Evolutionary conservation across 805 yeast species (phyloP).

Genomic region (Starmera dryadoides): DNA sequence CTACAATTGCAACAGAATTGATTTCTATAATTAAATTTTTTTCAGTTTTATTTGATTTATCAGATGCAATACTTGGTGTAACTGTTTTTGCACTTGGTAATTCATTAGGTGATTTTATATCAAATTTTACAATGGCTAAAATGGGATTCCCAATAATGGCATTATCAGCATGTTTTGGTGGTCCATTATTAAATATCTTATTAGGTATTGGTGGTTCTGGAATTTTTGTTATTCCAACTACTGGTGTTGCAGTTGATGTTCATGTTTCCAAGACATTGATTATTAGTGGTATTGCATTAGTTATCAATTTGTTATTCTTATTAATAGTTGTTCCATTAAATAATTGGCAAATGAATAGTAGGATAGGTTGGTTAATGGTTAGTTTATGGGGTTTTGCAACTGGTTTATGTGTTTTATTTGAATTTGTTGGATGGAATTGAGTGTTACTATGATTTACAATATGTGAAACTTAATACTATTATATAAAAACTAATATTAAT

Average conservation of each 20-base stretch:
- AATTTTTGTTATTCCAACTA: conserved; percentile 30
- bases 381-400: conserved; percentile 19
- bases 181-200: conserved; percentile 74
- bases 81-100: conserved; percentile 93
- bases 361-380: conserved; percentile 29
- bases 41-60: conserved; percentile 50
- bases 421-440: conserved; percentile 1
- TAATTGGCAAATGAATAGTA: conserved; percentile 36
- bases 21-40: conserved; percentile 59
- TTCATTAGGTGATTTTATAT: conserved; percentile 83
- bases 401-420: conserved; percentile 14
- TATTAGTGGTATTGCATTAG: conserved; percentile 31
- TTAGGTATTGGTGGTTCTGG: conserved; percentile 79
- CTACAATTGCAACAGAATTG: conserved; percentile 37
- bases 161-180: conserved; percentile 90
- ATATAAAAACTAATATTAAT: too few species aligned
- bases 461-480: too few species aligned
- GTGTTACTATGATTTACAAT: too few species aligned
- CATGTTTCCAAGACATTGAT: conserved; percentile 30
- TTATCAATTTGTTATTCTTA: conserved; percentile 31
- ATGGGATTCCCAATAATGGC: conserved; percentile 93
- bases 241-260: conserved; percentile 23
- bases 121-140: conserved; percentile 73
- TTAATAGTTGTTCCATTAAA: conserved; percentile 35
- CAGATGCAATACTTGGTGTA: conserved; percentile 79